Conservation (phyloP, 2,329 filamentous ascomycete genomes). For the Fusarium sp. region DNA sequence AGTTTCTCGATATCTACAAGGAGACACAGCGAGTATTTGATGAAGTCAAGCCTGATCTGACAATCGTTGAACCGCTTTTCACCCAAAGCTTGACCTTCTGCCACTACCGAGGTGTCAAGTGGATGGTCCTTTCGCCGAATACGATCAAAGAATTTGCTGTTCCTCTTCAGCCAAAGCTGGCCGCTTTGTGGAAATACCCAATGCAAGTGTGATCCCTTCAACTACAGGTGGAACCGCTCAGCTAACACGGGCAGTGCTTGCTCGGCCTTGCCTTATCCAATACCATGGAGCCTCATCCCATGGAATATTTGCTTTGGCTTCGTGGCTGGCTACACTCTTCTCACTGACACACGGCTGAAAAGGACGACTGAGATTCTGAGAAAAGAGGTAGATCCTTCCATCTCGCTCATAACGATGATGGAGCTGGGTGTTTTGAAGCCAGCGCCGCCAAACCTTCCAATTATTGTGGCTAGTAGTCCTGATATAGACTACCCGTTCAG, state of each 20-base stretch:
- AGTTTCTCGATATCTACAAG: not conserved
- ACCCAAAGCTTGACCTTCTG: not conserved
- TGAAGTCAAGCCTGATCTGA: not conserved
- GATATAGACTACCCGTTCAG: not conserved
- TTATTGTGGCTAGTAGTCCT: not conserved
- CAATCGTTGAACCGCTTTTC: not conserved
- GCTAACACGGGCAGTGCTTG: not conserved
- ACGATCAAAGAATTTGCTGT: not conserved
- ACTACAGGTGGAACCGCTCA: accelerated
- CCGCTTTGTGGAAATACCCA: not conserved
- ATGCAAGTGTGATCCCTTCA: not conserved
- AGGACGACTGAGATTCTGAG: accelerated
- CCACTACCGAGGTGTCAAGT: not conserved
- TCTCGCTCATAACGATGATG: not conserved
- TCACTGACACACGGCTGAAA: not conserved
- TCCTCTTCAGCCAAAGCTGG: not conserved
- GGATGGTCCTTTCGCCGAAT: not conserved
- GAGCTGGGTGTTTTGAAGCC: not conserved
- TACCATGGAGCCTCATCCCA: not conserved
- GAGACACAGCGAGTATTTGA: not conserved
- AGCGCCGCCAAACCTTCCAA: not conserved
- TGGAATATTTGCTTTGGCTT: not conserved
- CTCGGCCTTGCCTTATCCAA: not conserved
- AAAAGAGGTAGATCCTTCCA: not conserved
- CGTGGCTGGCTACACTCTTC: not conserved